A percentile compares a stretch with the other conserved stretches of the same genome.
These are phyloP conservation scores for Fusarium citri DNA, from an alignment of 2,329 filamentous ascomycete genomes.

Conservation along the genomic window DNA sequence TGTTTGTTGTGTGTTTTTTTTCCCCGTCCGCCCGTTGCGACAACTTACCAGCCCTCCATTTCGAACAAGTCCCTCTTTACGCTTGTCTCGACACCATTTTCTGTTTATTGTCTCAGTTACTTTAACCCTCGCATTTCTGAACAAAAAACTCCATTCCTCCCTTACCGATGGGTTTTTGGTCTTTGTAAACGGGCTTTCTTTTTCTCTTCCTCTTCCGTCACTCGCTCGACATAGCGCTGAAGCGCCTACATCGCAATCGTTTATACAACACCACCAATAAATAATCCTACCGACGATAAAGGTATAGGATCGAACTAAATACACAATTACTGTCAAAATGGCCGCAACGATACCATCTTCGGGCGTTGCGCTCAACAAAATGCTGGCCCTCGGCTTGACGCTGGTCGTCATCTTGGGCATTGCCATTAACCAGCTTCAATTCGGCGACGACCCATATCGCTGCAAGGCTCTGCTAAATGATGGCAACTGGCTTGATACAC, in stretches of 20 bases:
- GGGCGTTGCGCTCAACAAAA: slow-evolving; percentile 31
- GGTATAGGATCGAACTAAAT: not conserved
- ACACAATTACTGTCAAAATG: slow-evolving; percentile 7
- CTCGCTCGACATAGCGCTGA: slow-evolving; percentile 15
- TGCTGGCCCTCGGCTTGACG: slow-evolving; percentile 35
- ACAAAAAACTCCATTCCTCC: slow-evolving; percentile 5
- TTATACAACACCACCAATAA: not conserved
- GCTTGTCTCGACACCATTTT: slow-evolving; percentile 18
- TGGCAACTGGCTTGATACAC: slow-evolving; percentile 61
- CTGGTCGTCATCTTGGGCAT: slow-evolving; percentile 41
- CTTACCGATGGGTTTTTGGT: slow-evolving; percentile 10
- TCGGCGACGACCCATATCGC: slow-evolving; percentile 60
- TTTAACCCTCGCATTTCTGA: slow-evolving; percentile 1
- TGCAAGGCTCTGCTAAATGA: slow-evolving; percentile 63
- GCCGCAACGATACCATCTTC: slow-evolving; percentile 20
- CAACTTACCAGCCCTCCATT: not conserved
- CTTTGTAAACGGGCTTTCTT: not conserved
- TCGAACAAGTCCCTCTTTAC: slow-evolving; percentile 31
- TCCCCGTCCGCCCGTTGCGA: not conserved
- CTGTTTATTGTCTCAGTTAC: slow-evolving; percentile 15
- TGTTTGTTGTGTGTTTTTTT: not conserved
- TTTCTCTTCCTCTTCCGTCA: slow-evolving; percentile 3
- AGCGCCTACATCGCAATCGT: slow-evolving; percentile 21
- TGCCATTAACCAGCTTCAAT: slow-evolving; percentile 29
- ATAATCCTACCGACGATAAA: not conserved